Conservation (phyloP, 202 grass and related monocot genomes). For the Setaria italica region DNA sequence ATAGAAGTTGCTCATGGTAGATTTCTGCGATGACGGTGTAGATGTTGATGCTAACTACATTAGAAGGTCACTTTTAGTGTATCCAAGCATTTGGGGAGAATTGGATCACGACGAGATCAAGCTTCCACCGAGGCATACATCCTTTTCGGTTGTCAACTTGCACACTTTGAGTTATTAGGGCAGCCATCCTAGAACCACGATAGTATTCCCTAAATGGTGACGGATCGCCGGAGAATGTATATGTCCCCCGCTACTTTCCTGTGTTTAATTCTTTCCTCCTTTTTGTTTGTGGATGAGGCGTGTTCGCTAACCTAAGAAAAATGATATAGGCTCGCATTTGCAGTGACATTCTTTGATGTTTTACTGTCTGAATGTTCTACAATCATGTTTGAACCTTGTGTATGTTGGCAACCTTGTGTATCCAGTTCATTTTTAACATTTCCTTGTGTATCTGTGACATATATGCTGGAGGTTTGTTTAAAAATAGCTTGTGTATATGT, state of each 20-base stretch:
- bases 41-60: slow-evolving; percentile 56
- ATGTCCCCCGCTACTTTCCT: slow-evolving; percentile 30
- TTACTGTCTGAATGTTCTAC: slow-evolving; percentile 3
- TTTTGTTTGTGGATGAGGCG: slow-evolving; percentile 19
- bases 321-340: slow-evolving; percentile 54
- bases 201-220: slow-evolving; percentile 24
- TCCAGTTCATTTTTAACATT: no score
- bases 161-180: slow-evolving; percentile 24
- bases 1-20: slow-evolving; percentile 21
- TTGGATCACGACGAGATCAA: slow-evolving; percentile 25
- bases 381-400: no score
- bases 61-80: slow-evolving; percentile 44
- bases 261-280: slow-evolving; percentile 19
- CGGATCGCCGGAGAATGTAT: slow-evolving; percentile 42
- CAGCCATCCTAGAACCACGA: slow-evolving; percentile 23
- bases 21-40: slow-evolving; percentile 36
- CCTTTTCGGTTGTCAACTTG: slow-evolving; percentile 20
- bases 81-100: slow-evolving; percentile 35
- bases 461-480: no score
- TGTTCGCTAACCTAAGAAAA: slow-evolving; percentile 42
- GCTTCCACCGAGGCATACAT: slow-evolving; percentile 27
- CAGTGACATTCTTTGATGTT: not conserved
- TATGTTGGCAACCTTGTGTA: no score
- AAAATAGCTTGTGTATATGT: no score
- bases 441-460: no score